These are phyloP conservation scores for Scheffersomyces illinoinensis DNA, from an alignment of 1,139 yeast species.

Conservation along the genomic window DNA sequence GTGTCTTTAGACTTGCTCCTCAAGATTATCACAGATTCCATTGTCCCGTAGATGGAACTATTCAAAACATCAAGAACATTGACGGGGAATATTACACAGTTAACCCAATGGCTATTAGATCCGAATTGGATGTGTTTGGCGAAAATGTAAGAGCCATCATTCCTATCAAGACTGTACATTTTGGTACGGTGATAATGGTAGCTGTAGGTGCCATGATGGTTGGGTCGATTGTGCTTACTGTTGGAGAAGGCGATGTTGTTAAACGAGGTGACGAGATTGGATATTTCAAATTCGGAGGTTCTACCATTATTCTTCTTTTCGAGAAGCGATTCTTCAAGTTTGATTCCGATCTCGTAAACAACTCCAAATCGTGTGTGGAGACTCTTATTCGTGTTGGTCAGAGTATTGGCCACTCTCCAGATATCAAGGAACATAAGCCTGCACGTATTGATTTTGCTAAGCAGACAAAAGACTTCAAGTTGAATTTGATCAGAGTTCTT, in stretches of 20 bases:
- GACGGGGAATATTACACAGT: slow-evolving; percentile 95
- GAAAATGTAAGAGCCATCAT: slow-evolving; percentile 81
- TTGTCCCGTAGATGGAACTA: slow-evolving; percentile 73
- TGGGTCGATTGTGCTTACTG: slow-evolving; percentile 79
- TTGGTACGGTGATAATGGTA: slow-evolving; percentile 76
- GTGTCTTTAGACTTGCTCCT: slow-evolving; percentile 88
- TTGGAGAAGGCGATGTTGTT: slow-evolving; percentile 58
- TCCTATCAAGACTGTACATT: slow-evolving; percentile 70
- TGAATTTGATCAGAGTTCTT: slow-evolving; percentile 58
- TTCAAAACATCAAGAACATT: slow-evolving; percentile 66
- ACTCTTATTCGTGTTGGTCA: slow-evolving; percentile 88
- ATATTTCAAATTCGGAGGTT: slow-evolving; percentile 94
- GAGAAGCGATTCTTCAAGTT: slow-evolving; percentile 43
- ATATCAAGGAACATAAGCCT: slow-evolving; percentile 50
- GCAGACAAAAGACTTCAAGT: slow-evolving; percentile 50
- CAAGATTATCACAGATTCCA: slow-evolving; percentile 97
- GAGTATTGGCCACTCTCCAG: slow-evolving; percentile 79
- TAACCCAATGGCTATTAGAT: slow-evolving; percentile 94
- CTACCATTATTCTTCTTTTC: slow-evolving; percentile 69
- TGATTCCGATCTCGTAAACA: slow-evolving; percentile 72
- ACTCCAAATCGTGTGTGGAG: slow-evolving; percentile 71
- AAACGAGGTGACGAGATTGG: slow-evolving; percentile 84
- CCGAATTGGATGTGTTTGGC: slow-evolving; percentile 87
- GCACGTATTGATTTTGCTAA: slow-evolving; percentile 46
- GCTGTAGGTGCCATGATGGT: slow-evolving; percentile 99